These are phyloP conservation scores for Pythium biforme DNA, from an alignment of 352 stramenopile species.

Conservation along the genomic window DNA sequence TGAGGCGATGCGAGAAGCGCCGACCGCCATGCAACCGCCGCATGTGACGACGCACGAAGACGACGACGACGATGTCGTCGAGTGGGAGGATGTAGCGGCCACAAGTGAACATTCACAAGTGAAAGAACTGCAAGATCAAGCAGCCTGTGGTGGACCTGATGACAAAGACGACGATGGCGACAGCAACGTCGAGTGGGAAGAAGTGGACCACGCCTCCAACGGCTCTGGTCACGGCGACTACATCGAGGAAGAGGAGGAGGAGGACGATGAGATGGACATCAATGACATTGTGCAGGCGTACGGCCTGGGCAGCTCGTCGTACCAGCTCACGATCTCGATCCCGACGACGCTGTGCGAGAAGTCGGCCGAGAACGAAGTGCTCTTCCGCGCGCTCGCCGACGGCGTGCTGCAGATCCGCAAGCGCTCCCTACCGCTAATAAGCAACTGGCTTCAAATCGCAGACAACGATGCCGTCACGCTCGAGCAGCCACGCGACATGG, in stretches of 20 bases:
- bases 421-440: slow-evolving; percentile 64
- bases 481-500: slow-evolving; percentile 3
- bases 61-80: slow-evolving; percentile 16
- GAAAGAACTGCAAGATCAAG: not conserved
- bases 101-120: not conserved
- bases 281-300: slow-evolving; percentile 80
- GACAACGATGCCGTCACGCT: slow-evolving; percentile 9
- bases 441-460: slow-evolving; percentile 41
- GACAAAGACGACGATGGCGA: slow-evolving; percentile 4
- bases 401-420: slow-evolving; percentile 61
- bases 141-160: not conserved
- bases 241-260: slow-evolving; percentile 3
- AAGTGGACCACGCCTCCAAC: slow-evolving; percentile 6
- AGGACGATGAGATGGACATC: slow-evolving; percentile 52
- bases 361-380: slow-evolving; percentile 64
- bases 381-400: slow-evolving; percentile 56
- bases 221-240: not conserved
- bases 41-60: slow-evolving; percentile 3
- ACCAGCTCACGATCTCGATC: slow-evolving; percentile 70
- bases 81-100: slow-evolving; percentile 22
- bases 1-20: not conserved
- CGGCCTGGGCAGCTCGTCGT: slow-evolving; percentile 70
- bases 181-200: slow-evolving; percentile 25
- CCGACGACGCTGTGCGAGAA: slow-evolving; percentile 54
- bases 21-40: not conserved